Conservation (phyloP, 805 yeast genomes). For the Candida silvicultrix region DNA sequence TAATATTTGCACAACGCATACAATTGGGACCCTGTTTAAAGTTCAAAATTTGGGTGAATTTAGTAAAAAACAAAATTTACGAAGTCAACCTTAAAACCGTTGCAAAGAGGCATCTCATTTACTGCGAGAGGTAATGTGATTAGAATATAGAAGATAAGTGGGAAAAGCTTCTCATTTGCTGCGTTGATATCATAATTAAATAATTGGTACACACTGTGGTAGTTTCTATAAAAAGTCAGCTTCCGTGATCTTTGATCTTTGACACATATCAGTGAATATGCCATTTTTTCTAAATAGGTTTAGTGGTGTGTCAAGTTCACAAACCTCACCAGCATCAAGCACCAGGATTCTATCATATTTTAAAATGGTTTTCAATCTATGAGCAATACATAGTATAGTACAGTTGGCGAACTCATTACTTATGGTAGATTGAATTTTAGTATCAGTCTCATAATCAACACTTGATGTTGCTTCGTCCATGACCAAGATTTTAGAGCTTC, state of each 20-base stretch:
- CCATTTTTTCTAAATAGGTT: slow-evolving; percentile 38
- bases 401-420: slow-evolving; percentile 63
- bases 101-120: not conserved
- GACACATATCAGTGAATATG: slow-evolving; percentile 43
- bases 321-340: slow-evolving; percentile 64
- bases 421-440: slow-evolving; percentile 73
- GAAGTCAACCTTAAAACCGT: not conserved
- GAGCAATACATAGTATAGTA: slow-evolving; percentile 86
- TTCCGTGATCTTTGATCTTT: slow-evolving; percentile 35
- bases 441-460: slow-evolving; percentile 82
- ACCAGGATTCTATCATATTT: slow-evolving; percentile 79
- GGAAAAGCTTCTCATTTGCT: too few species aligned
- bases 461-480: slow-evolving; percentile 90
- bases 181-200: too few species aligned
- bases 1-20: too few species aligned
- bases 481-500: slow-evolving; percentile 64
- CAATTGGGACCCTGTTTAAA: not conserved
- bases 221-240: slow-evolving; percentile 30
- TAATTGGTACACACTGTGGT: too few species aligned
- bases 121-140: too few species aligned
- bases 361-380: slow-evolving; percentile 79
- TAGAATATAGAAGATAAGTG: too few species aligned
- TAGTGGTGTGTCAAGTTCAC: slow-evolving; percentile 71
- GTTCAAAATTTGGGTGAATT: not conserved
- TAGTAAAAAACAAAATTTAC: not conserved